Conservation (phyloP, 148 eudicot genomes). For the Salicornia ramosissima region DNA sequence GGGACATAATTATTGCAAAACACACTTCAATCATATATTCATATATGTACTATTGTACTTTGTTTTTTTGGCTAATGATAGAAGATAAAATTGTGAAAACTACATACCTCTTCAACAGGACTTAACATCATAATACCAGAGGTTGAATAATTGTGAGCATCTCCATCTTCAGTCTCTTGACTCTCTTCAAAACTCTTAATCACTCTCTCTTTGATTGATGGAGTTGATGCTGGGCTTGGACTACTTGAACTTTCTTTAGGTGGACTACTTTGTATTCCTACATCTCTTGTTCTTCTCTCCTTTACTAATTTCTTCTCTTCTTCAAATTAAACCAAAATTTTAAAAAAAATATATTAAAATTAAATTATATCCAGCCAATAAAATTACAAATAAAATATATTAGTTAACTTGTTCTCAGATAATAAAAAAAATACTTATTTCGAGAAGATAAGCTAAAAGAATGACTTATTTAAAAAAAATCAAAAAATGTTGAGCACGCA, state of each 20-base stretch:
- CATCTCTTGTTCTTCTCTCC: constrained; percentile 53
- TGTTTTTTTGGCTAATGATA: background rate
- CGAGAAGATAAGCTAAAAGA: too few relatives aligned
- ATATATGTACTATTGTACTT: too few relatives aligned
- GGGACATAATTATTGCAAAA: too few relatives aligned
- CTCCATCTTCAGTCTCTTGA: constrained; percentile 38
- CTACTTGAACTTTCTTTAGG: constrained; percentile 39
- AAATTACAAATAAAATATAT: too few relatives aligned
- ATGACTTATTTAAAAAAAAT: too few relatives aligned
- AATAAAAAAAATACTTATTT: too few relatives aligned
- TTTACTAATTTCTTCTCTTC: constrained; percentile 36
- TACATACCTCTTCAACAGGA: constrained; percentile 41
- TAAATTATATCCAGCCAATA: too few relatives aligned
- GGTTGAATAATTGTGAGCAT: constrained; percentile 34
- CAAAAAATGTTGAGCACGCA: too few relatives aligned
- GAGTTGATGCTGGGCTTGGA: constrained; percentile 49
- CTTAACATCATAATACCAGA: constrained; percentile 32
- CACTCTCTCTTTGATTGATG: constrained; percentile 55
- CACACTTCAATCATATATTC: too few relatives aligned
- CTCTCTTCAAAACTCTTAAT: constrained; percentile 28
- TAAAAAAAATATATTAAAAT: too few relatives aligned
- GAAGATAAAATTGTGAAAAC: background rate
- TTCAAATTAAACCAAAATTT: background rate
- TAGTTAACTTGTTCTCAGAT: too few relatives aligned
- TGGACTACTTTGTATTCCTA: constrained; percentile 65